Percentiles rank a stretch among this genome's conserved stretches.
phyloP scores from a whole-genome alignment of 805 yeast genomes.

The Priceomyces melissophilus region DNA sequence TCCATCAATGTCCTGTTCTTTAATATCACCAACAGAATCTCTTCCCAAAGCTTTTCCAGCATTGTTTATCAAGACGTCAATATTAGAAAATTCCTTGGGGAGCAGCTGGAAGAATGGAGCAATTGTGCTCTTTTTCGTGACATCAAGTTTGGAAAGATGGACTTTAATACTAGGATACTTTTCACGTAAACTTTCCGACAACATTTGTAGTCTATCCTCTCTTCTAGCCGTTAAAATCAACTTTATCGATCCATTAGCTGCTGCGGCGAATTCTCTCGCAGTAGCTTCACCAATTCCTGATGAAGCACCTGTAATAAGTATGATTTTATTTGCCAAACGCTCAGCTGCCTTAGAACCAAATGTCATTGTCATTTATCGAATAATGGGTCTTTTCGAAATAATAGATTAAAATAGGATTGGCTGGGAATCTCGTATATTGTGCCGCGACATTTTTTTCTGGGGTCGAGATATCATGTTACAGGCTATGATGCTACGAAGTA shows the following conservation, averaged over 20 bases:
- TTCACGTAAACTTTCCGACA: conserved; percentile 22
- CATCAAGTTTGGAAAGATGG: conserved; percentile 32
- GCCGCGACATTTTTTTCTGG: no score
- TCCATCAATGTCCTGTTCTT: conserved; percentile 28
- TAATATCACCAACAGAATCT: conserved; percentile 28
- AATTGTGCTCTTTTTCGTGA: conserved; percentile 23
- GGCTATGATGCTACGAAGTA: no score
- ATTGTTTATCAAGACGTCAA: conserved; percentile 37
- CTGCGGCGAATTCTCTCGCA: conserved; percentile 36
- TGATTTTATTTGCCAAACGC: conserved; percentile 33
- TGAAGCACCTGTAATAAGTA: conserved; percentile 40
- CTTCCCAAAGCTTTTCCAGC: conserved; percentile 40
- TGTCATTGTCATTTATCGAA: conserved; percentile 20
- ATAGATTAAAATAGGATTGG: no score
- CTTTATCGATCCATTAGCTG: conserved; percentile 35
- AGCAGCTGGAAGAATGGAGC: conserved; percentile 24
- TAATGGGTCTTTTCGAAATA: no score
- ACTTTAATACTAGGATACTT: conserved; percentile 24
- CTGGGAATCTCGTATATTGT: no score
- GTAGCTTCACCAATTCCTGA: conserved; percentile 44
- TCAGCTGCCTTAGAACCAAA: conserved; percentile 37
- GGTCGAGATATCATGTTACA: no score
- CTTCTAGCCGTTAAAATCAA: conserved; percentile 39
- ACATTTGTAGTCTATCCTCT: conserved; percentile 22
- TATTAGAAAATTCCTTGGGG: conserved; percentile 33